phyloP scores from a whole-genome alignment of 1,139 yeast species.

The Yamadazyma sp. region DNA sequence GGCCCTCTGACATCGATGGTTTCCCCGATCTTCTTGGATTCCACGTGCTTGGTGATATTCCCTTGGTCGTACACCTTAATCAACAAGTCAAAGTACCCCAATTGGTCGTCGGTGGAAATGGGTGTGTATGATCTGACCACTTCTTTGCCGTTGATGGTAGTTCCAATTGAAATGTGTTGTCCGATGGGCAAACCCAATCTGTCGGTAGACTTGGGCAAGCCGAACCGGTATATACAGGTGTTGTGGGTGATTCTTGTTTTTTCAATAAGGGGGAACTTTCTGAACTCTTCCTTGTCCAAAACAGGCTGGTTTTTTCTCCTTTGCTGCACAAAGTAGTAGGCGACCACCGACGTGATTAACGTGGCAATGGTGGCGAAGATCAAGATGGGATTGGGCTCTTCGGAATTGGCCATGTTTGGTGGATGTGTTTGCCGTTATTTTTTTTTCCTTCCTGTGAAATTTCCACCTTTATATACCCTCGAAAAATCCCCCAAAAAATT shows the following conservation, averaged over 20 bases:
- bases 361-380: constrained; percentile 45
- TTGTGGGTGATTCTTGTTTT: constrained; percentile 80
- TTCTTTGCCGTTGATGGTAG: constrained; percentile 68
- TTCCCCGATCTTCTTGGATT: constrained; percentile 55
- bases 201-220: constrained; percentile 73
- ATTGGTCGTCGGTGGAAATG: constrained; percentile 78
- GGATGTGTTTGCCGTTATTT: no score
- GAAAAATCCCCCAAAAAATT: neutral
- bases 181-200: constrained; percentile 91
- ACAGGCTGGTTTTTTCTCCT: constrained; percentile 49
- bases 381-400: constrained; percentile 38
- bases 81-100: constrained; percentile 86
- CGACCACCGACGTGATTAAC: constrained; percentile 38
- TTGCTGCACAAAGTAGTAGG: constrained; percentile 36
- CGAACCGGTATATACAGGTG: constrained; percentile 82
- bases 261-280: constrained; percentile 79
- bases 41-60: constrained; percentile 77
- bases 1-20: constrained; percentile 72
- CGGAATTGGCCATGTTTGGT: neutral
- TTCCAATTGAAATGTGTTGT: constrained; percentile 82
- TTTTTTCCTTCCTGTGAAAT: neutral
- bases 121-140: constrained; percentile 93
- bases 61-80: constrained; percentile 94
- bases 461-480: neutral
- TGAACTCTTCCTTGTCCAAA: constrained; percentile 65